Conservation (phyloP, 164 flowering plant species). For the Malania oleifera region DNA sequence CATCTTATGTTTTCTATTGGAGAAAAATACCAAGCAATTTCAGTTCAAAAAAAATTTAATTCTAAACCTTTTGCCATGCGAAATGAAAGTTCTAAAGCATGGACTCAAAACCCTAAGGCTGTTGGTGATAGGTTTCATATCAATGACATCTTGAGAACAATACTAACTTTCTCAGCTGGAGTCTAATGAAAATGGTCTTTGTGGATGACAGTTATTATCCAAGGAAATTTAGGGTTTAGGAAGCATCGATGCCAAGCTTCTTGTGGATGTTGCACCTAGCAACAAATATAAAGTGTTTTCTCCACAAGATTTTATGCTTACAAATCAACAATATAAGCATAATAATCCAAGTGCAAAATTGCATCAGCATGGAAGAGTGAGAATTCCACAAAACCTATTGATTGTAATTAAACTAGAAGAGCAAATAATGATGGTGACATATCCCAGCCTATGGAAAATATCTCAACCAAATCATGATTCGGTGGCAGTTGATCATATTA, state of each 20-base stretch:
- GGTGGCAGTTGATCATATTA: slow-evolving; percentile 34
- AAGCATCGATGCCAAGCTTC: background rate
- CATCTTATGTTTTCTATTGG: slow-evolving; percentile 26
- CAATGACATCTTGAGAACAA: slow-evolving; percentile 2
- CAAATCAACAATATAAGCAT: background rate
- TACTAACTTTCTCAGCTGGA: slow-evolving; percentile 19
- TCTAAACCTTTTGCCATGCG: slow-evolving; percentile 9
- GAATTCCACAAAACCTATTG: slow-evolving; percentile 41
- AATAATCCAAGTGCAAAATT: slow-evolving; percentile 14
- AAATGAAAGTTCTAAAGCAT: slow-evolving; percentile 14
- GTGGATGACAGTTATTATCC: slow-evolving; percentile 13
- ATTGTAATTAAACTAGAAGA: slow-evolving; percentile 37
- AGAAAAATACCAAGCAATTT: slow-evolving; percentile 18
- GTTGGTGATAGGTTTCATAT: slow-evolving; percentile 14
- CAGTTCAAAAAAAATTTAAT: slow-evolving; percentile 21
- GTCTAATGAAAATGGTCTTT: slow-evolving; percentile 19
- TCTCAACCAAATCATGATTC: slow-evolving; percentile 50
- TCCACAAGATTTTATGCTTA: background rate
- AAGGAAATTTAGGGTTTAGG: slow-evolving; percentile 12
- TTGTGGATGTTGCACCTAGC: background rate
- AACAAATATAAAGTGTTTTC: no score
- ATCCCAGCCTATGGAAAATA: slow-evolving; percentile 47
- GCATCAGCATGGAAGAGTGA: slow-evolving; percentile 33
- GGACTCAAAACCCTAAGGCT: slow-evolving; percentile 11
- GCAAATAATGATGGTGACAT: slow-evolving; percentile 34